phyloP scores from a whole-genome alignment of 108 stramenopile species.

The Thalassiosira profunda region DNA sequence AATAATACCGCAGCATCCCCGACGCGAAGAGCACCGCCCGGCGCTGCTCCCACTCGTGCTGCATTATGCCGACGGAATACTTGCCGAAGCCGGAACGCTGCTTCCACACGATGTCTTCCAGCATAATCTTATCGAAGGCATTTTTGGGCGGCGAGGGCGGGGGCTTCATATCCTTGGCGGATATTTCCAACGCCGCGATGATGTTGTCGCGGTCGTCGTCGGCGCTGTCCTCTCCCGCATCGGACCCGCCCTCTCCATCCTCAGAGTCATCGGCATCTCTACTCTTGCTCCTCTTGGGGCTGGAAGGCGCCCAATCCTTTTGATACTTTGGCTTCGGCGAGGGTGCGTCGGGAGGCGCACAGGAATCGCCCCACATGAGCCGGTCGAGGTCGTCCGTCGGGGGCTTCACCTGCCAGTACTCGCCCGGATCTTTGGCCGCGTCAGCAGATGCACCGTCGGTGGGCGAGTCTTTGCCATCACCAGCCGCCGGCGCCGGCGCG shows the following conservation, averaged over 20 bases:
- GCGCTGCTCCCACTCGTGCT: slow-evolving; percentile 51
- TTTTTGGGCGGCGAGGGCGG: neutral
- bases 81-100: slow-evolving; percentile 50
- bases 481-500: no score
- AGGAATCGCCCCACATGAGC: slow-evolving; percentile 28
- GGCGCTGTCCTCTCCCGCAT: neutral
- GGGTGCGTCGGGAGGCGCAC: slow-evolving; percentile 3
- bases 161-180: neutral
- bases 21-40: slow-evolving; percentile 32
- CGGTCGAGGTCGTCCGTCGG: slow-evolving; percentile 29
- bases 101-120: slow-evolving; percentile 55
- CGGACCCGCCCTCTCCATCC: neutral
- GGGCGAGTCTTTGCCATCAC: no score
- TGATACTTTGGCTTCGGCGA: slow-evolving; percentile 8
- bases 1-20: slow-evolving; percentile 41
- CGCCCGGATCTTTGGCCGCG: neutral
- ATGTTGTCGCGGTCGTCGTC: slow-evolving; percentile 38
- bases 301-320: slow-evolving; percentile 6
- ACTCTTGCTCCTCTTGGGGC: neutral
- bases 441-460: neutral
- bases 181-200: slow-evolving; percentile 21
- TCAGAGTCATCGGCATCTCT: neutral
- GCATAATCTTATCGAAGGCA: slow-evolving; percentile 31
- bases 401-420: slow-evolving; percentile 18
- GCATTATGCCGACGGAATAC: slow-evolving; percentile 31